Base-by-base conservation (phyloP, 805 yeast genomes). In the Saccharomyces mikatae region DNA sequence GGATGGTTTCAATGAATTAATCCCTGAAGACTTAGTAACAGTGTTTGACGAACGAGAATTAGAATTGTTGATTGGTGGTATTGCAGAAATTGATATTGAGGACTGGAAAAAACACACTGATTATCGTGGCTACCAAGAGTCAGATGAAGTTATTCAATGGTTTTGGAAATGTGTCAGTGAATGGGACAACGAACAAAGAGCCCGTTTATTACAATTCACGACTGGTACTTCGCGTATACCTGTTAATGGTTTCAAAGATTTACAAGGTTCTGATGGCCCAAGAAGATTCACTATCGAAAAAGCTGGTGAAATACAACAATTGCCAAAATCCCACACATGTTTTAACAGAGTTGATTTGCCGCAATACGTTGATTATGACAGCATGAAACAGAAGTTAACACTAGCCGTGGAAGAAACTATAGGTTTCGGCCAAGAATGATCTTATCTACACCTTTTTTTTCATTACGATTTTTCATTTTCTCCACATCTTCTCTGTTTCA, bases 81-180 rank as follows among this genome's bases (percentile, higher is more conserved):
- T 94, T 67, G 94, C 97, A 1, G 99, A 94, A 66, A 92, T 94
- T 65, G 99, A 94, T 72, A 87, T 92, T 55, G 97, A 91, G 60
- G 99, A 94, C 76, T 94, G 99, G 99, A 94, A 90, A 75, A 91
- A 89, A 70, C 97, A 94, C 71, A 94, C 99, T 22, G 99, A 94
- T 72, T 94, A 94, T 75, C 83, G 99, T 75, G 99, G 99, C 4
- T 94, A 92, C 73, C 92, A 90, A 70, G 98, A 94, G 74, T 83
- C 83, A 60, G 99, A 94, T 73, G 96, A 90, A 74, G 97, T 90
- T 51, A 84, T 94, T 62, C 96, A 92, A 76, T 94, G 99, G 99
- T 94, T 94, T 81, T 94, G 99, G 99, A 84, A 83, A 72, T 87
- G 95, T 74, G 84, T 94, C 62, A 77, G 84, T 52, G 88, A 85